Conservation (phyloP, 2,329 filamentous ascomycete genomes). For the Cordyceps cateniannulata region DNA sequence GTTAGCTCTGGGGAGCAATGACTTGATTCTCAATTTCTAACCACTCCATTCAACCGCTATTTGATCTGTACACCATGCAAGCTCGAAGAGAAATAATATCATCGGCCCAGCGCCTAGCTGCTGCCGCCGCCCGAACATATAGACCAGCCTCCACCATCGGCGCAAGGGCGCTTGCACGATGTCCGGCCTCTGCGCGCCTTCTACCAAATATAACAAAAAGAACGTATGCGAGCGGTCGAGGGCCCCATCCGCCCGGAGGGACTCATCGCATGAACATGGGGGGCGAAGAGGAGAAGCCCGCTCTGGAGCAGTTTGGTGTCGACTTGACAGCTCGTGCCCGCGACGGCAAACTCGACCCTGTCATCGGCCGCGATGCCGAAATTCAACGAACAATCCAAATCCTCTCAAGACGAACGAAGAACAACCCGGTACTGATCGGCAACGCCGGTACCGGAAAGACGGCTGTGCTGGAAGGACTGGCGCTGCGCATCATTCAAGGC, state of each 20-base stretch:
- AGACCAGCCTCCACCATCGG: conserved; percentile 22
- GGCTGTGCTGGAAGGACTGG: conserved; percentile 83
- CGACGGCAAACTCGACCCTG: conserved; percentile 87
- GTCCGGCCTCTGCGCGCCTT: conserved; percentile 19
- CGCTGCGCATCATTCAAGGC: conserved; percentile 80
- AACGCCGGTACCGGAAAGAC: conserved; percentile 90
- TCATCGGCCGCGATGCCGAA: conserved; percentile 86
- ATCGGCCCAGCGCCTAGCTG: conserved; percentile 32
- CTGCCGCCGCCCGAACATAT: conserved; percentile 23
- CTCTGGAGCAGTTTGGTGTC: conserved; percentile 83
- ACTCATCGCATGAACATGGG: conserved; percentile 92
- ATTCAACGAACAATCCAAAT: conserved; percentile 95
- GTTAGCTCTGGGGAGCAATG: not conserved
- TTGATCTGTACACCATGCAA: conserved; percentile 28
- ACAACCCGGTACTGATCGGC: conserved; percentile 92
- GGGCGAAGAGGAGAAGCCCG: conserved; percentile 69
- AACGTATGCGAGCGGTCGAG: conserved; percentile 62
- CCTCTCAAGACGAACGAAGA: conserved; percentile 86
- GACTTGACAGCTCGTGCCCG: conserved; percentile 81
- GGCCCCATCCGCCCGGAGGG: conserved; percentile 81
- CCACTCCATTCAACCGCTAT: not conserved
- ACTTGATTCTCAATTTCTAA: not conserved
- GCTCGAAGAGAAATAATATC: conserved; percentile 33
- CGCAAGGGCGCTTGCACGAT: conserved; percentile 11
- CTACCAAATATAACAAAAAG: conserved; percentile 38